A percentile compares a stretch with the other conserved stretches of the same genome.
phyloP scores from a whole-genome alignment of 2,329 filamentous ascomycete species.

The Tothia fuscella region DNA sequence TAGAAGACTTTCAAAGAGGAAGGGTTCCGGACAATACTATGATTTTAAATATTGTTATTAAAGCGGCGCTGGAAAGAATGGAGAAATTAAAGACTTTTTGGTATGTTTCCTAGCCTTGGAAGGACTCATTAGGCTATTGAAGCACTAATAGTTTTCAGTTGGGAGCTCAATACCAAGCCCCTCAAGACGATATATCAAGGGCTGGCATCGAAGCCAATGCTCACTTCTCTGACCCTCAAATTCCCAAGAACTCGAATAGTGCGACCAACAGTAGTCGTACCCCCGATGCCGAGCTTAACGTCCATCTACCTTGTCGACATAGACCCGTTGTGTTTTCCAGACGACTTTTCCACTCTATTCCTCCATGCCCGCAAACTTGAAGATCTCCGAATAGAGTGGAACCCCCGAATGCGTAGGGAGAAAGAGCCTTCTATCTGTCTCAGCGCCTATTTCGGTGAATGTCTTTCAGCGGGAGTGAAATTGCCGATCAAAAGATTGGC shows the following conservation, averaged over 20 bases:
- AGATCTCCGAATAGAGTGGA: conserved; percentile 47
- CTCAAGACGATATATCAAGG: conserved; percentile 47
- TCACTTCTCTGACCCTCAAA: conserved; percentile 42
- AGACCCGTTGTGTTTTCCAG: conserved; percentile 52
- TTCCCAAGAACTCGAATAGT: conserved; percentile 46
- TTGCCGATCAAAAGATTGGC: conserved; percentile 39
- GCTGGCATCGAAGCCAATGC: conserved; percentile 35
- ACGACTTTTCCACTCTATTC: conserved; percentile 47
- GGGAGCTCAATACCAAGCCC: conserved; percentile 50
- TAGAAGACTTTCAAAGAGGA: conserved; percentile 46
- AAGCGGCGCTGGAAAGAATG: conserved; percentile 49
- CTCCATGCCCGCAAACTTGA: conserved; percentile 41
- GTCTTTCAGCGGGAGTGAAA: conserved; percentile 33
- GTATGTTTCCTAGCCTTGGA: conserved; percentile 19
- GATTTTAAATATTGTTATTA: conserved; percentile 49
- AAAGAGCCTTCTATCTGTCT: conserved; percentile 46
- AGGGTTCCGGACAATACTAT: conserved; percentile 52
- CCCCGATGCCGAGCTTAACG: conserved; percentile 43
- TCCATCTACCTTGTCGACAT: conserved; percentile 45
- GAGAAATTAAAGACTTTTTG: conserved; percentile 40
- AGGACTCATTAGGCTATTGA: neutral
- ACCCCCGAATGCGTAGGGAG: conserved; percentile 46
- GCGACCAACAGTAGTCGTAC: conserved; percentile 43
- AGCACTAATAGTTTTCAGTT: conserved; percentile 27
- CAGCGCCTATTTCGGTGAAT: conserved; percentile 44